These are phyloP conservation scores for Cardiospermum halicacabum DNA, from an alignment of 345 rosid genomes.

Conservation along the genomic window DNA sequence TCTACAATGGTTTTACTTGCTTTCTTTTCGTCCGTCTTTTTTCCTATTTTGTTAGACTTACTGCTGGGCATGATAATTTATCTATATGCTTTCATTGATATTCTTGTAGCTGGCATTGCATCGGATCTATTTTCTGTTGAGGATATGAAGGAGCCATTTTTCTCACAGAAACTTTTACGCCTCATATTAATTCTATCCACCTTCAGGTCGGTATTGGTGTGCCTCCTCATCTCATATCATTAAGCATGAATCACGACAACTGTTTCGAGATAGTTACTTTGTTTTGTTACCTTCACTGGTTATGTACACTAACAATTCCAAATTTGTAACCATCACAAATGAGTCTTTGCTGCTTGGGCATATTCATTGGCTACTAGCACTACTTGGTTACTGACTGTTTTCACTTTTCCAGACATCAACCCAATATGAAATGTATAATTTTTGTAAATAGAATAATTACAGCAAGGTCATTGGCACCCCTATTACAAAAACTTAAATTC, in stretches of 20 bases:
- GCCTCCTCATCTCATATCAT: not conserved
- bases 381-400: constrained; percentile 1
- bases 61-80: not conserved
- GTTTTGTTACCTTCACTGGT: not conserved
- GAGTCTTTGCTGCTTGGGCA: not conserved
- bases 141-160: constrained; percentile 70
- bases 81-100: constrained; percentile 7
- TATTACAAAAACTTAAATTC: constrained; percentile 58
- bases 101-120: constrained; percentile 46
- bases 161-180: constrained; percentile 68
- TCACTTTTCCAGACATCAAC: constrained; percentile 65
- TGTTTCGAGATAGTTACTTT: not conserved
- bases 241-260: not conserved
- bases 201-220: constrained; percentile 62
- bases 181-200: constrained; percentile 69
- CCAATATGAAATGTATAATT: constrained; percentile 76
- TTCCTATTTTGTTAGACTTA: not conserved
- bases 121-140: constrained; percentile 42
- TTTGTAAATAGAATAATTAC: constrained; percentile 87
- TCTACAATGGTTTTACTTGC: not conserved
- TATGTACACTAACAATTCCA: not conserved
- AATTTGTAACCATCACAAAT: not conserved
- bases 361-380: not conserved
- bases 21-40: no score
- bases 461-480: constrained; percentile 68